Evolutionary conservation across 2,329 filamentous ascomycete species (phyloP).

Genomic region (Alternaria brassicae): DNA sequence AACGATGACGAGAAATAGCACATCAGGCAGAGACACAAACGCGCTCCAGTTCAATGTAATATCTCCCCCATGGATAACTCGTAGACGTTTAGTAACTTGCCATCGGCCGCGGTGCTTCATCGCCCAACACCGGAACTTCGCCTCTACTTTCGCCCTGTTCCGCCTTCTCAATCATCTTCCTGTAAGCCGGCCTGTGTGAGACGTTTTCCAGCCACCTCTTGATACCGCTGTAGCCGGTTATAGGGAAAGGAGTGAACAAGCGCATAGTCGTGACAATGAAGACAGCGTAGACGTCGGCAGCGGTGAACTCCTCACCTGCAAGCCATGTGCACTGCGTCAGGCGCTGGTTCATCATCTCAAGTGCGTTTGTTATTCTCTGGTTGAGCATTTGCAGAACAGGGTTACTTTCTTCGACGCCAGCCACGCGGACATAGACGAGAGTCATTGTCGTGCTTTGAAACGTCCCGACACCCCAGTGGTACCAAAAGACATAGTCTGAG

Average conservation of each 20-base stretch:
- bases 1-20: background rate
- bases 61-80: too few relatives aligned
- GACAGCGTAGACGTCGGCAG: constrained; percentile 68
- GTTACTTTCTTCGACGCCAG: background rate
- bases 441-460: constrained; percentile 47
- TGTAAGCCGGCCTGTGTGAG: background rate
- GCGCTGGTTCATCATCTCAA: constrained; percentile 32
- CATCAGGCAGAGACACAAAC: background rate
- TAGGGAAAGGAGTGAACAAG: constrained; percentile 27
- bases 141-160: background rate
- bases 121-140: background rate
- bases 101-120: background rate
- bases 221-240: background rate
- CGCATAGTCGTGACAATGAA: constrained; percentile 68
- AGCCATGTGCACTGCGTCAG: constrained; percentile 60
- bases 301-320: constrained; percentile 66
- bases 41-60: too few relatives aligned
- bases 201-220: background rate
- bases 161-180: background rate
- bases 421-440: constrained; percentile 33
- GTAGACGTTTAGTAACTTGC: background rate
- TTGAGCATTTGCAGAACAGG: background rate
- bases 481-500: constrained; percentile 68
- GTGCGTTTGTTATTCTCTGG: background rate
- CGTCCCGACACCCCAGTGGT: constrained; percentile 59